Evolutionary conservation across 164 flowering plant species (phyloP).

Genomic region (Protea cynaroides): DNA sequence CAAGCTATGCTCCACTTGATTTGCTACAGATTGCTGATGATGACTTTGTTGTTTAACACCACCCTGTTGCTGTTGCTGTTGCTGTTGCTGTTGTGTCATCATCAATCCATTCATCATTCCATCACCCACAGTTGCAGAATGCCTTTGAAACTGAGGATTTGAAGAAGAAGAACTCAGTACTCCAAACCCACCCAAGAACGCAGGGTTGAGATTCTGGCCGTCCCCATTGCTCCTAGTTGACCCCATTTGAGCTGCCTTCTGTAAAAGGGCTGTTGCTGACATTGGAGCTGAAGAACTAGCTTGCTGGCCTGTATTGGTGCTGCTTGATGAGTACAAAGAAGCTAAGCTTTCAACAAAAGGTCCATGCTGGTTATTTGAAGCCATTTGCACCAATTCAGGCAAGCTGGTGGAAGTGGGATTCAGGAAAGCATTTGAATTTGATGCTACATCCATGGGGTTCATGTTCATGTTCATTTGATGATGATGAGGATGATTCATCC

Average conservation of each 20-base stretch:
- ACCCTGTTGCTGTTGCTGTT: no score
- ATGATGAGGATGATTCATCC: conserved; percentile 36
- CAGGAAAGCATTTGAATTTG: conserved; percentile 15
- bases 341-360: conserved; percentile 17
- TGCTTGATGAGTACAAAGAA: conserved; percentile 10
- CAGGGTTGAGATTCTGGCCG: conserved; percentile 36
- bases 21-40: conserved; percentile 5
- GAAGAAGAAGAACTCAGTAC: conserved; percentile 26
- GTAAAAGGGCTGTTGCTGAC: conserved; percentile 71
- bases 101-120: neutral
- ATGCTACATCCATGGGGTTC: conserved; percentile 16
- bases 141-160: no score
- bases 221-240: conserved; percentile 65
- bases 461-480: conserved; percentile 10
- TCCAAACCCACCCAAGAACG: conserved; percentile 21
- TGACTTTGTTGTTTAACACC: no score
- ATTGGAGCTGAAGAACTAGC: conserved; percentile 21
- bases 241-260: conserved; percentile 80
- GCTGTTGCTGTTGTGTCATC: conserved; percentile 18
- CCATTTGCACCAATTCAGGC: conserved; percentile 24
- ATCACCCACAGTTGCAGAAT: no score
- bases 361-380: conserved; percentile 16
- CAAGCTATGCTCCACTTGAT: conserved; percentile 16
- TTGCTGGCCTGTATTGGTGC: conserved; percentile 7
- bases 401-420: conserved; percentile 14